These are phyloP conservation scores for Botrytis sinoallii DNA, from an alignment of 2,329 filamentous ascomycete species.

Conservation along the genomic window DNA sequence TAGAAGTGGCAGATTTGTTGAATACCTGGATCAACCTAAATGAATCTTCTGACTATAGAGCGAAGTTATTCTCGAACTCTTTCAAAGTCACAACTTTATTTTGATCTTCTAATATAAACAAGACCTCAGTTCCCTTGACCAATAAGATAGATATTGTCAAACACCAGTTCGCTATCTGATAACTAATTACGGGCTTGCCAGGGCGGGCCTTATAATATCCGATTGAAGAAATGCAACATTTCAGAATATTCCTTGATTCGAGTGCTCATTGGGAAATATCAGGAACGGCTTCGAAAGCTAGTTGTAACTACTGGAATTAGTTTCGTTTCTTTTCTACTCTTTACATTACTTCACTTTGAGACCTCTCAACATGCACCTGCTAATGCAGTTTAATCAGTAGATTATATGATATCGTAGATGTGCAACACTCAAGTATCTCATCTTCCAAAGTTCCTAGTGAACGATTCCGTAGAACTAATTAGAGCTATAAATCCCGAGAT, in stretches of 20 bases:
- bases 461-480: not conserved
- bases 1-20: not conserved
- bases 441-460: not conserved
- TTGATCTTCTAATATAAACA: not conserved
- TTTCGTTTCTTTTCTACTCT: not conserved
- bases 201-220: not conserved
- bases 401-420: rapidly evolving
- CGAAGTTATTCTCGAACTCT: not conserved
- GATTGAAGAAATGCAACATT: not conserved
- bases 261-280: not conserved
- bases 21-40: rapidly evolving
- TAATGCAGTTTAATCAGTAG: rapidly evolving
- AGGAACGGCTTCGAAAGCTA: not conserved
- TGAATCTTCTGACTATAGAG: not conserved
- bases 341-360: not conserved
- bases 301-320: not conserved
- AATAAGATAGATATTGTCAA: not conserved
- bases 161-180: not conserved
- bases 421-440: not conserved
- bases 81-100: not conserved
- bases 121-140: not conserved
- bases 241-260: not conserved
- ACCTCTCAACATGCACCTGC: too few relatives aligned
- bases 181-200: not conserved
- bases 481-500: not conserved